Evolutionary conservation across 2,329 filamentous ascomycete species (phyloP).

Genomic region (Colletotrichum incanum): DNA sequence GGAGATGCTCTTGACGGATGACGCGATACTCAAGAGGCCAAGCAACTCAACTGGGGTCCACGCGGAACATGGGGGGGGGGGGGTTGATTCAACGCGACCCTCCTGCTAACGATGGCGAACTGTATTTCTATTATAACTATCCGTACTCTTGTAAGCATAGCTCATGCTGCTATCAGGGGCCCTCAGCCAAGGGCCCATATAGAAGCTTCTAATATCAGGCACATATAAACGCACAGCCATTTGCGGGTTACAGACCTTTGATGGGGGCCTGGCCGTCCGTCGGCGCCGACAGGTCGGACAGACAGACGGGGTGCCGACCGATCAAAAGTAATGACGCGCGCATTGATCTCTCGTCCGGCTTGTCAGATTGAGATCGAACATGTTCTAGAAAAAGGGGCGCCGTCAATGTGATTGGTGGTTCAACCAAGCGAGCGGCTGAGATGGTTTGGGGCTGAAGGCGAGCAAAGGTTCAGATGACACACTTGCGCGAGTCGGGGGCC

Average conservation of each 20-base stretch:
- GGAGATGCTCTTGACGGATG: slow-evolving; percentile 29
- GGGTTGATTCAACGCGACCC: slow-evolving; percentile 6
- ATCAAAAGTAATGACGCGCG: slow-evolving; percentile 25
- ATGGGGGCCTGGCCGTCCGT: background rate
- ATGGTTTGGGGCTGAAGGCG: slow-evolving; percentile 21
- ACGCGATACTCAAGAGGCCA: slow-evolving; percentile 38
- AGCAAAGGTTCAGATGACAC: slow-evolving; percentile 31
- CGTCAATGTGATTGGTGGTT: slow-evolving; percentile 2
- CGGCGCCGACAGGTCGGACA: background rate
- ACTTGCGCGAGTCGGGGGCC: slow-evolving; percentile 21
- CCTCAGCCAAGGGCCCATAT: background rate
- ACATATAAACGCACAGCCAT: slow-evolving; percentile 9
- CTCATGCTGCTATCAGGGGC: slow-evolving; percentile 10
- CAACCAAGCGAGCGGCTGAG: background rate
- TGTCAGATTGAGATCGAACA: slow-evolving; percentile 12
- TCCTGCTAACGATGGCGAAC: slow-evolving; percentile 4
- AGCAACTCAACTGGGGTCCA: background rate
- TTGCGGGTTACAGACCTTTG: background rate
- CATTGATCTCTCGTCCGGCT: slow-evolving; percentile 16
- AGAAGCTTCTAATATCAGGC: background rate
- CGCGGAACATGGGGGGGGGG: slow-evolving; percentile 4
- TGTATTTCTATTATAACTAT: slow-evolving; percentile 15
- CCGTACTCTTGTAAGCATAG: background rate
- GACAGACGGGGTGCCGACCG: background rate
- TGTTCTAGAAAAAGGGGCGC: slow-evolving; percentile 20